Base-by-base conservation (phyloP, 1,139 yeast genomes). In the Lodderomyces orthopsilosis region DNA sequence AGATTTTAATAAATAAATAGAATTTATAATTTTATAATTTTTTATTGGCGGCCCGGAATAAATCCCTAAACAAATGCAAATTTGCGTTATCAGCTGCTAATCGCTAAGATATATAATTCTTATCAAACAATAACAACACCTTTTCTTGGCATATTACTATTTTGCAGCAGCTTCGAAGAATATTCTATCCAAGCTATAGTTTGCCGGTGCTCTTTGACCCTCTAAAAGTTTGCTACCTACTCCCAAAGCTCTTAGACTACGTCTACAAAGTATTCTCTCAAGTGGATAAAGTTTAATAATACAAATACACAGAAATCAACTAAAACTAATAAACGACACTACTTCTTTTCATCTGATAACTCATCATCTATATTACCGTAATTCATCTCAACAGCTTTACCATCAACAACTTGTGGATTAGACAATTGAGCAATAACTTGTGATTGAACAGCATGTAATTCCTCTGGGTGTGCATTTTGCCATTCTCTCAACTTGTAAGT, bases 391-490 rank as follows among this genome's bases (percentile, higher is more conserved):
- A 43, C 40, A 7, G 56, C 50, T 48, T 56, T 54, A 4, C 71
- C 75, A 39, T 68, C 70, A 35, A 65, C 57, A 21, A 65, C 56
- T 37, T 51, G 50, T n/a, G 48, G 45, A 17, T 56, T 54, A 35
- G 62, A 56, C 41, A 68, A 59, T 48, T 67, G 73, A 5, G 73
- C 72, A 24, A 60, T 59, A 10, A 82, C 70, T 64, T 82, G 88
- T 27, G 83, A 75, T 57, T 72, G 74, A 17, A 83, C 85, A 15
- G 81, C 84, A 26, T 84, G 90, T 52, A 85, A 59, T 50, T 80
- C 73, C 49, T 84, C 90, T 2, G 91, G 91, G 53, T 85, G 77
- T 2, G 66, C 62, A 22, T 71, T 59, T 61, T 87, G 95, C 91
- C 95, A 87, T 53, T 74, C 84, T 51, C 75, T 72, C 46, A 87